phyloP scores from a whole-genome alignment of 164 flowering plant genomes.

The Piper longum region DNA sequence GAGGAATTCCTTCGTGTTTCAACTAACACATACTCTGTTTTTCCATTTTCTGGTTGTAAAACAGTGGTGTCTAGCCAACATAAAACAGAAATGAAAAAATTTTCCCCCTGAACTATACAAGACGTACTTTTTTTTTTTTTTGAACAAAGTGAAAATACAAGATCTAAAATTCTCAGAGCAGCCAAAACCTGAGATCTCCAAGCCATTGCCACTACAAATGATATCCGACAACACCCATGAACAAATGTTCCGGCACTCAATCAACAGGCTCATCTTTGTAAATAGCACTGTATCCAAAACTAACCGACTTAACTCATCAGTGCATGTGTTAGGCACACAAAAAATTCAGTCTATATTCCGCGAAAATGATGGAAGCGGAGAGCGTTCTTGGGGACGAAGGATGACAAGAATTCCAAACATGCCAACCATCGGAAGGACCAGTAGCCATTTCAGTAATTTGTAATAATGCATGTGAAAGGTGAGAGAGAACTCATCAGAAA shows the following conservation, averaged over 20 bases:
- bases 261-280: background rate
- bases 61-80: too few species aligned
- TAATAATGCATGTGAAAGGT: conserved; percentile 95
- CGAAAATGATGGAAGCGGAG: conserved; percentile 94
- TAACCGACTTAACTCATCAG: background rate
- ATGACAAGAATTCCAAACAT: conserved; percentile 88
- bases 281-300: background rate
- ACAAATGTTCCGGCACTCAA: background rate
- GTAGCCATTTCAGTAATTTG: conserved; percentile 85
- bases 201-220: too few species aligned
- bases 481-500: conserved; percentile 89
- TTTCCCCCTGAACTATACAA: too few species aligned
- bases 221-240: too few species aligned
- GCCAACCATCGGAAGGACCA: conserved; percentile 96
- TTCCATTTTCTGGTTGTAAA: too few species aligned
- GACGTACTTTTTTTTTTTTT: too few species aligned
- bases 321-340: background rate
- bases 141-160: too few species aligned
- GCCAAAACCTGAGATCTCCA: too few species aligned
- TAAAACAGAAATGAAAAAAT: too few species aligned
- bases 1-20: too few species aligned
- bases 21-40: too few species aligned
- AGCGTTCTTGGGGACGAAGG: conserved; percentile 79
- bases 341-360: conserved; percentile 66
- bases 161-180: too few species aligned